phyloP scores from a whole-genome alignment of 805 yeast species.

The Candida pseudoglaebosa region DNA sequence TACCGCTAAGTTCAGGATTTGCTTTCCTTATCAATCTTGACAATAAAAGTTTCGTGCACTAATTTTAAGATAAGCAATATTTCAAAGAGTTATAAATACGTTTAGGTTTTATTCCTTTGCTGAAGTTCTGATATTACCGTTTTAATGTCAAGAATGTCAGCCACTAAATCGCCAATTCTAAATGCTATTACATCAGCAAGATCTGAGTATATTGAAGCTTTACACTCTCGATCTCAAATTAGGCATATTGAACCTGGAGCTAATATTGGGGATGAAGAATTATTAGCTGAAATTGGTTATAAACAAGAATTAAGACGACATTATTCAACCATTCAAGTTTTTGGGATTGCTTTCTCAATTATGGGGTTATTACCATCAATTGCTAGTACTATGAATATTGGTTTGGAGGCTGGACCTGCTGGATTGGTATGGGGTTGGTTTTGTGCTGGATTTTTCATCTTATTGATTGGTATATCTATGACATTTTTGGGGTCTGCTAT shows the following conservation, averaged over 20 bases:
- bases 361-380: conserved; percentile 70
- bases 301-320: conserved; percentile 63
- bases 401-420: conserved; percentile 60
- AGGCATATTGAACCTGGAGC: conserved; percentile 16
- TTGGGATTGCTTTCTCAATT: conserved; percentile 68
- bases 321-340: conserved; percentile 59
- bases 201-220: conserved; percentile 3
- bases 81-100: too few relatives aligned
- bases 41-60: too few relatives aligned
- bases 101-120: too few relatives aligned
- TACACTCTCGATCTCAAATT: conserved; percentile 15
- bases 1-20: too few relatives aligned
- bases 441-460: conserved; percentile 50
- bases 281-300: conserved; percentile 58
- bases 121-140: too few relatives aligned
- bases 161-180: conserved; percentile 1
- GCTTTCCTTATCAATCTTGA: too few relatives aligned
- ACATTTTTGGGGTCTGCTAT: conserved; percentile 64
- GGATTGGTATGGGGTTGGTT: conserved; percentile 76
- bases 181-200: conserved; percentile 1
- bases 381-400: conserved; percentile 50
- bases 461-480: conserved; percentile 59
- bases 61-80: too few relatives aligned
- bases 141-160: background rate
- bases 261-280: conserved; percentile 16